These are phyloP conservation scores for Bauhinia variegata DNA, from an alignment of 306 rosid genomes.

Conservation along the genomic window DNA sequence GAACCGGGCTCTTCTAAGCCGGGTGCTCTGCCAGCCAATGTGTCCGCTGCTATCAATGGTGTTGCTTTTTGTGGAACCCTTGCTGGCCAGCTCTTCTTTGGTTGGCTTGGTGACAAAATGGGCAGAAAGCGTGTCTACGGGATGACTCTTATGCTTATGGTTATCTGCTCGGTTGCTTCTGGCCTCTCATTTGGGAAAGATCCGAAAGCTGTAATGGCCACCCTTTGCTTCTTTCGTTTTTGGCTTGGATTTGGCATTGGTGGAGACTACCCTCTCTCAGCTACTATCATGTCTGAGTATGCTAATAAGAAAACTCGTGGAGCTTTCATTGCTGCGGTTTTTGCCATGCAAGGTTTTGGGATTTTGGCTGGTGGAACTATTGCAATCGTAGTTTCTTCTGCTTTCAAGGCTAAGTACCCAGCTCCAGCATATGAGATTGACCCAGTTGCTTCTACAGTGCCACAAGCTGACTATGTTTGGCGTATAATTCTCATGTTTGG, in stretches of 20 bases:
- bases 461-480: conserved; percentile 84
- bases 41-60: conserved; percentile 77
- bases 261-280: conserved; percentile 95
- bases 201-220: conserved; percentile 59
- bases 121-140: conserved; percentile 86
- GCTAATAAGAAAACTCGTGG: conserved; percentile 87
- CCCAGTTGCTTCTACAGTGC: conserved; percentile 56
- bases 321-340: conserved; percentile 88
- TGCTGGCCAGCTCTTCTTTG: conserved; percentile 85
- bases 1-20: conserved; percentile 49
- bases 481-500: conserved; percentile 80
- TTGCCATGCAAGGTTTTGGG: conserved; percentile 96
- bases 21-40: conserved; percentile 67
- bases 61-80: conserved; percentile 91
- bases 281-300: conserved; percentile 94
- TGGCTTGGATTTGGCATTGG: conserved; percentile 96
- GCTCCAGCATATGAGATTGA: conserved; percentile 50
- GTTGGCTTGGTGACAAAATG: conserved; percentile 94
- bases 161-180: conserved; percentile 68
- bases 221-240: conserved; percentile 83
- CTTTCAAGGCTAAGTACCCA: conserved; percentile 55
- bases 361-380: conserved; percentile 77
- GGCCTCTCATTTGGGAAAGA: conserved; percentile 73
- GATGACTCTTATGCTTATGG: conserved; percentile 90
- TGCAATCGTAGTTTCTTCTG: conserved; percentile 67